phyloP scores from a whole-genome alignment of 768 basidiomycete genomes.

The Pleurotus citrinopileatus region DNA sequence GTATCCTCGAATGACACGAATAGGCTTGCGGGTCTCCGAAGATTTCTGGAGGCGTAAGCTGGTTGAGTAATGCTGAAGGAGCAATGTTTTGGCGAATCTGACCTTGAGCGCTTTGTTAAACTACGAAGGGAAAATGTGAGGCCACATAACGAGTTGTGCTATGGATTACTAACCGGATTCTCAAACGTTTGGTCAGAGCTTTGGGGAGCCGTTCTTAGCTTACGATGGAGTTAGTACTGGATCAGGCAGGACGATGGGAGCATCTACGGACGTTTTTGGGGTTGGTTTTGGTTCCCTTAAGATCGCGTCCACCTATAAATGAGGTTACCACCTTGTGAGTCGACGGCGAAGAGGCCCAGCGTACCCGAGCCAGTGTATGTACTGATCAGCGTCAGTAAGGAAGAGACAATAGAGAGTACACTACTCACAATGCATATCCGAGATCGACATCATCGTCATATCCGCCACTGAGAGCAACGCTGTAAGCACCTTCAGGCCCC shows the following conservation, averaged over 20 bases:
- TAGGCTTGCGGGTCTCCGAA: slow-evolving; percentile 75
- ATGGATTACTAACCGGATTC: slow-evolving; percentile 36
- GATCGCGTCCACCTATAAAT: slow-evolving; percentile 80
- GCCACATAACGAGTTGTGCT: neutral
- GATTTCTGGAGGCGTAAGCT: slow-evolving; percentile 47
- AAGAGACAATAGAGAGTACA: neutral
- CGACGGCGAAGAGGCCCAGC: slow-evolving; percentile 8
- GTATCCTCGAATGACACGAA: slow-evolving; percentile 86
- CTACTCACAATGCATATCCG: slow-evolving; percentile 77
- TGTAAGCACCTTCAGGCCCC: slow-evolving; percentile 69
- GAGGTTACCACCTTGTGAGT: slow-evolving; percentile 12
- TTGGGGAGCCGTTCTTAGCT: slow-evolving; percentile 90
- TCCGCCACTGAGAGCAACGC: slow-evolving; percentile 85
- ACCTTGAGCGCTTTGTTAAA: slow-evolving; percentile 73
- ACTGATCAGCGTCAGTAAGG: slow-evolving; percentile 30
- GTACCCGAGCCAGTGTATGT: slow-evolving; percentile 79
- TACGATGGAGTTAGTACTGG: slow-evolving; percentile 3
- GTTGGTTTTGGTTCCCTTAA: slow-evolving; percentile 76
- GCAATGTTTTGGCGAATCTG: slow-evolving; percentile 3
- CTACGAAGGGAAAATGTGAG: slow-evolving; percentile 20
- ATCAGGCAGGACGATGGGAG: neutral
- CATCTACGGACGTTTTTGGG: slow-evolving; percentile 70
- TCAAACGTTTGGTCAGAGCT: slow-evolving; percentile 83
- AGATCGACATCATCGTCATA: slow-evolving; percentile 85
- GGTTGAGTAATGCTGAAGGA: neutral